phyloP scores from a whole-genome alignment of 768 basidiomycete species.

The Psilocybe subaeruginosa region DNA sequence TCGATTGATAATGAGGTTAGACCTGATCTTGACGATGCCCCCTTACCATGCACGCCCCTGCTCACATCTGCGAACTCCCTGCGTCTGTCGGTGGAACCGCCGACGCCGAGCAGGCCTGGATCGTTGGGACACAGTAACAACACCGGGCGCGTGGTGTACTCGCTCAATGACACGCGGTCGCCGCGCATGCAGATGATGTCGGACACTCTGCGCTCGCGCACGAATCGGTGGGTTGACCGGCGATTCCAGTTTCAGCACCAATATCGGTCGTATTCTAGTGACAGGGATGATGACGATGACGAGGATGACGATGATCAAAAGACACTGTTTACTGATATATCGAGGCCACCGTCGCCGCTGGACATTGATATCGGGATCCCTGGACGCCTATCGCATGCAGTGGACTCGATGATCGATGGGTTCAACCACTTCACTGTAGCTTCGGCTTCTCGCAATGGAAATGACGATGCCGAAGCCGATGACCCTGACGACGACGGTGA shows the following conservation, averaged over 20 bases:
- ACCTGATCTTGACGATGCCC: background rate
- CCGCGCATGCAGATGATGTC: conserved; percentile 44
- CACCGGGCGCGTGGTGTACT: background rate
- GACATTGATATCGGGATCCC: conserved; percentile 27
- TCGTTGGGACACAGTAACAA: background rate
- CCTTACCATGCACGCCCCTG: conserved; percentile 1
- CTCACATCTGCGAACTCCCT: conserved; percentile 24
- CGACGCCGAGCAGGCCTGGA: conserved; percentile 36
- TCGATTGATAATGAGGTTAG: background rate
- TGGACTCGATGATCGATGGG: conserved; percentile 47
- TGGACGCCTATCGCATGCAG: conserved; percentile 41
- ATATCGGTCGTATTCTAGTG: conserved; percentile 15
- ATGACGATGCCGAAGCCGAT: background rate
- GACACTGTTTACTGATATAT: background rate
- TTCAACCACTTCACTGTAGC: conserved; percentile 4
- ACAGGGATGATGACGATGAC: conserved; percentile 12
- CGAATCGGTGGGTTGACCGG: conserved; percentile 60
- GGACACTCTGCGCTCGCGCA: conserved; percentile 59
- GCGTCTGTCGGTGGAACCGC: conserved; percentile 44
- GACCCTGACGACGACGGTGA: background rate
- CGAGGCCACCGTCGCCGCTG: background rate
- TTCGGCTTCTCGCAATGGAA: background rate
- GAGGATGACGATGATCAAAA: background rate
- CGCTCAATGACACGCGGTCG: conserved; percentile 24
- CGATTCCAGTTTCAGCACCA: conserved; percentile 43